Conservation (phyloP, 192 early-diverging fungal genomes). For the Dispira simplex region DNA sequence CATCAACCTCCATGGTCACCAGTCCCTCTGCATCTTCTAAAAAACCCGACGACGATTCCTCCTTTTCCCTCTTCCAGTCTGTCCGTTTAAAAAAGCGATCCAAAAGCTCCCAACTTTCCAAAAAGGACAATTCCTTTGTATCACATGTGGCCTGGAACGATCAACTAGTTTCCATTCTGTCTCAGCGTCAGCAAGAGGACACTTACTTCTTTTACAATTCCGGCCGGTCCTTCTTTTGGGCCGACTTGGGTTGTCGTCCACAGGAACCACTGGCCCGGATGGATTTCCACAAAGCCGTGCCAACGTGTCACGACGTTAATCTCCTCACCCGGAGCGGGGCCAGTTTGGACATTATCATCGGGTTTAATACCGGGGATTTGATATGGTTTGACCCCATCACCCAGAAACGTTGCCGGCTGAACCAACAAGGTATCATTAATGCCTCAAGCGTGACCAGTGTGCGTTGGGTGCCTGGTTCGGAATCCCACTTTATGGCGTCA, state of each 20-base stretch:
- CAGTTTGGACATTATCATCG: slow-evolving; percentile 76
- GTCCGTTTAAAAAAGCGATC: slow-evolving; percentile 5
- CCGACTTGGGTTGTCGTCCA: slow-evolving; percentile 27
- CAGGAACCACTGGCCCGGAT: slow-evolving; percentile 63
- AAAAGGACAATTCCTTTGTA: slow-evolving; percentile 45
- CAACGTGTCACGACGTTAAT: slow-evolving; percentile 81
- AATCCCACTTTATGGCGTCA: slow-evolving; percentile 68
- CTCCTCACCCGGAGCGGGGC: slow-evolving; percentile 41
- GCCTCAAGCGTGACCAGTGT: slow-evolving; percentile 56
- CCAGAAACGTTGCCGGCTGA: slow-evolving; percentile 71
- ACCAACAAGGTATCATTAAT: slow-evolving; percentile 59
- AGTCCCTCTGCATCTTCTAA: not conserved
- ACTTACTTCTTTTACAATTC: slow-evolving; percentile 62
- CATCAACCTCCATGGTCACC: not conserved
- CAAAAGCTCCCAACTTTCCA: slow-evolving; percentile 27
- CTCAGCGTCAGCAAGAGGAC: slow-evolving; percentile 34
- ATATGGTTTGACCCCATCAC: slow-evolving; percentile 77
- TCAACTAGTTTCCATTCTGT: slow-evolving; percentile 37
- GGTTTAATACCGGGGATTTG: slow-evolving; percentile 60
- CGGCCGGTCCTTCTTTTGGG: slow-evolving; percentile 56
- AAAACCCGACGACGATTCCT: slow-evolving; percentile 8
- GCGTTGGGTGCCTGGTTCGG: slow-evolving; percentile 81
- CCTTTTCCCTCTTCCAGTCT: slow-evolving; percentile 8
- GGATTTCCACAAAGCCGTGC: slow-evolving; percentile 53
- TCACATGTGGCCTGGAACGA: slow-evolving; percentile 38